Conservation (phyloP, 148 eudicot species). For the Diospyros lotus region DNA sequence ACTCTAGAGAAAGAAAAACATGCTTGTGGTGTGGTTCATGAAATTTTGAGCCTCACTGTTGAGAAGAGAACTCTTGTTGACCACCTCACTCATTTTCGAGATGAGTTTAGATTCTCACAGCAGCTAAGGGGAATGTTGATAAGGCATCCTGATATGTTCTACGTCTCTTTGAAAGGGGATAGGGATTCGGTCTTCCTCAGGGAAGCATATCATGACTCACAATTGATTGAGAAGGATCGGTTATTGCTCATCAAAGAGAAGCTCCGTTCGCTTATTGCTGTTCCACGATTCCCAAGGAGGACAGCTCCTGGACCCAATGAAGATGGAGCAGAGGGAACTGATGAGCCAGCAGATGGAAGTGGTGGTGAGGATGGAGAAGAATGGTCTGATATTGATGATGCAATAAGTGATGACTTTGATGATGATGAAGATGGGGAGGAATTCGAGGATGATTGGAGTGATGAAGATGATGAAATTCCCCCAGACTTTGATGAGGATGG, state of each 20-base stretch:
- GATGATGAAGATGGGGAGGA: slow-evolving; percentile 41
- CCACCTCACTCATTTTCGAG: slow-evolving; percentile 93
- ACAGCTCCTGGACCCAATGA: slow-evolving; percentile 29
- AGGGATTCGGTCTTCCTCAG: slow-evolving; percentile 95
- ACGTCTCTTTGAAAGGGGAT: slow-evolving; percentile 89
- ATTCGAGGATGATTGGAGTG: slow-evolving; percentile 60
- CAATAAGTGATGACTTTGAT: slow-evolving; percentile 41
- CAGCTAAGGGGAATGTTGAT: slow-evolving; percentile 94
- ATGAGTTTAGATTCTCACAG: slow-evolving; percentile 97
- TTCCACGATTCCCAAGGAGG: slow-evolving; percentile 55
- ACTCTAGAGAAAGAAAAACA: slow-evolving; percentile 86
- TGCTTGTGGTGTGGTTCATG: slow-evolving; percentile 92
- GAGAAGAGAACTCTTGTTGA: slow-evolving; percentile 96
- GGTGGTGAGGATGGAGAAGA: slow-evolving; percentile 61
- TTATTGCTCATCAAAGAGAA: slow-evolving; percentile 82
- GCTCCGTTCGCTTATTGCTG: slow-evolving; percentile 75
- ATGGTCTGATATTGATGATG: slow-evolving; percentile 74
- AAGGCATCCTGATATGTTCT: slow-evolving; percentile 98
- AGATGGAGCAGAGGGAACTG: slow-evolving; percentile 23
- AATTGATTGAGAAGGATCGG: slow-evolving; percentile 75
- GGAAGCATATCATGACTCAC: slow-evolving; percentile 84
- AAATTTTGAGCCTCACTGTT: slow-evolving; percentile 81
- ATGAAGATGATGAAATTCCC: slow-evolving; percentile 74
- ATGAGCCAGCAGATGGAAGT: slow-evolving; percentile 27
- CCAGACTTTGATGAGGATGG: slow-evolving; percentile 68